Base-by-base conservation (phyloP, 495 filamentous ascomycete species). In the Sordaria brevicollis region DNA sequence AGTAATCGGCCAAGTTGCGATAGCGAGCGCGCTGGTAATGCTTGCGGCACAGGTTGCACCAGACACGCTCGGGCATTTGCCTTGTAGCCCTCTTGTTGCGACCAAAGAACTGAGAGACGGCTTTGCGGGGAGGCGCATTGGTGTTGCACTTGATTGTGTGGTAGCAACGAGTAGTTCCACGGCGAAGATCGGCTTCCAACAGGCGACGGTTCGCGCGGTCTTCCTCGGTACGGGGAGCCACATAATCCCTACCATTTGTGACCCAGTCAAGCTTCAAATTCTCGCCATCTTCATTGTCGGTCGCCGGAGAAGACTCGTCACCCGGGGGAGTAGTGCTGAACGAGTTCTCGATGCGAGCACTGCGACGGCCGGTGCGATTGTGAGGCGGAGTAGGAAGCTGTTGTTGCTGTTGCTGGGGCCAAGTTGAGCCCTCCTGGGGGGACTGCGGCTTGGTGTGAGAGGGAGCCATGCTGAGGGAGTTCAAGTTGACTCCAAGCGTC, bases 61-160 rank as follows among this genome's bases (percentile, higher is more conserved):
- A 94, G 17, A 91, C 81, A 1, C 84, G 69, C 0, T 82, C 72
- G 0, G 91, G 91, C 49, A 97, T 89, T 4, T 80, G 78, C 17
- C 88, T 85, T 0, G 93, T 96, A 43, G 86, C 87, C 1, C 81
- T 79, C 79, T 97, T 96, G 83, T 97, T 96, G 13, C 93, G 86
- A n/a, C 93, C 93, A 74, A 96, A 95, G 70, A 94, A 84, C 71
- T 97, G 91, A 0, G 91, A 93, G 35, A 96, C 88, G 8, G 90
- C 85, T 76, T 97, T 96, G 37, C 93, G 87, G 21, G 81, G 79
- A 8, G 79, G 79, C 13, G 82, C 83, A 15, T 79, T 80, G 1
- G 86, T 87, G n/a, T 82, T 78, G 73, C 87, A 89, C 66, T 81
- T 73, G 0, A 67, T 67, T 43, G 77, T 74, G 68, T 80, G 80